Evolutionary conservation across 257 asterid species (phyloP).

Genomic region (Forsythia suspensa): DNA sequence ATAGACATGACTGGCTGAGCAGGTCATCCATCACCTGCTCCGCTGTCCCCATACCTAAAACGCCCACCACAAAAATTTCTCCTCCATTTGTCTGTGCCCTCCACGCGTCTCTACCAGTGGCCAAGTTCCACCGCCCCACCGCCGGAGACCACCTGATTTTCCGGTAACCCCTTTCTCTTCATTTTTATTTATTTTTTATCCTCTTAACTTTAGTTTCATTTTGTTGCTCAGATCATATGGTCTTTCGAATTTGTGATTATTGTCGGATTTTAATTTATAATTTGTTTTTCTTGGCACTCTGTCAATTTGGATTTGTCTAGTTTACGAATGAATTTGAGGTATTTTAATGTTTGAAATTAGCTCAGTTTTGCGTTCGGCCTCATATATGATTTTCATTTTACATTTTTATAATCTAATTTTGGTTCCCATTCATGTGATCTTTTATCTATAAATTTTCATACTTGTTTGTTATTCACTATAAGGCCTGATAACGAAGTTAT

Average conservation of each 20-base stretch:
- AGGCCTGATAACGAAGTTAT: neutral
- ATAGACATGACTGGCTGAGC: conserved; percentile 18
- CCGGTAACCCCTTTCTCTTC: conserved; percentile 19
- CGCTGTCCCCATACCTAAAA: neutral
- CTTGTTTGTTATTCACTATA: neutral
- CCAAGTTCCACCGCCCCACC: conserved; percentile 23
- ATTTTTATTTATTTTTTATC: neutral
- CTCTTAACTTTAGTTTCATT: conserved; percentile 10
- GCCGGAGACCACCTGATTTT: neutral
- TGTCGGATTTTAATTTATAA: neutral
- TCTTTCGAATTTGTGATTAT: neutral
- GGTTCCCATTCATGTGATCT: neutral
- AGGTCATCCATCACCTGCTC: conserved; percentile 23
- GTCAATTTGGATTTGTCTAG: neutral
- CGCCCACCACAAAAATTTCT: conserved; percentile 27
- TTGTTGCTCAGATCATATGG: neutral
- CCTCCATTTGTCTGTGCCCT: conserved; percentile 26
- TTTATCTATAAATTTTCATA: neutral
- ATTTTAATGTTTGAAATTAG: neutral
- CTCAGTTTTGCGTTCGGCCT: neutral
- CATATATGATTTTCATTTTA: neutral
- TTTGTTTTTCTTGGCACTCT: neutral
- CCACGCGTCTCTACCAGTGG: conserved; percentile 42
- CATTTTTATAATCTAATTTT: neutral
- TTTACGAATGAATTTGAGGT: neutral